Evolutionary conservation across 2,329 filamentous ascomycete species (phyloP).

Genomic region (Neonectria coccinea): DNA sequence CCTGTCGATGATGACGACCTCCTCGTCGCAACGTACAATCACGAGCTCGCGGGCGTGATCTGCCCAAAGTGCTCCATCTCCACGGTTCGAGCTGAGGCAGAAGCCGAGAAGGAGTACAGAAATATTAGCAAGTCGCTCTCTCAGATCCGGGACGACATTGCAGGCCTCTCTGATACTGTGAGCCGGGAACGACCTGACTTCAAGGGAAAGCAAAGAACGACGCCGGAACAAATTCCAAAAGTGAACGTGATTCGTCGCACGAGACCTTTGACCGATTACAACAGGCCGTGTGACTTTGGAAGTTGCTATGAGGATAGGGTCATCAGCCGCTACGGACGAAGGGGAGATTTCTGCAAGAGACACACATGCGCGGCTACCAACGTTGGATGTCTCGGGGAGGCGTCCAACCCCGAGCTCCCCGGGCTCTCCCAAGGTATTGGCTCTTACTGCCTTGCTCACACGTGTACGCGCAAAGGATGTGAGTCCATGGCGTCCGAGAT

Average conservation of each 20-base stretch:
- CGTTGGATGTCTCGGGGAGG: constrained; percentile 30
- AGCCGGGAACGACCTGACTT: background rate
- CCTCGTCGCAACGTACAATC: background rate
- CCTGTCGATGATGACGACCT: background rate
- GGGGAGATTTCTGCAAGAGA: constrained; percentile 32
- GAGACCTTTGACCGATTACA: background rate
- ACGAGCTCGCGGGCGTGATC: background rate
- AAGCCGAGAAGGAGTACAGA: background rate
- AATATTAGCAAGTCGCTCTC: constrained; percentile 4
- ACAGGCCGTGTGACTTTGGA: constrained; percentile 23
- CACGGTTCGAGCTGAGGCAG: background rate
- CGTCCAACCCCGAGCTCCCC: constrained; percentile 1
- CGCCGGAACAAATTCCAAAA: background rate
- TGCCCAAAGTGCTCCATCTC: background rate
- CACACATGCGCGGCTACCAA: constrained; percentile 36
- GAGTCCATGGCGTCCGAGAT: background rate
- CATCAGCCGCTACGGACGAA: constrained; percentile 3
- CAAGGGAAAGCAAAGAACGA: background rate
- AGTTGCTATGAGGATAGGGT: background rate
- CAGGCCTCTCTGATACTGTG: background rate
- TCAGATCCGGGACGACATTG: constrained; percentile 3
- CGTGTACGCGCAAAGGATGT: constrained; percentile 9
- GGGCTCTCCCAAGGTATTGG: background rate
- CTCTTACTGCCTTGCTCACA: constrained; percentile 28
- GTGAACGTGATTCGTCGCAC: background rate